phyloP scores from a whole-genome alignment of 2,329 filamentous ascomycete species.

The Tolypocladium album region DNA sequence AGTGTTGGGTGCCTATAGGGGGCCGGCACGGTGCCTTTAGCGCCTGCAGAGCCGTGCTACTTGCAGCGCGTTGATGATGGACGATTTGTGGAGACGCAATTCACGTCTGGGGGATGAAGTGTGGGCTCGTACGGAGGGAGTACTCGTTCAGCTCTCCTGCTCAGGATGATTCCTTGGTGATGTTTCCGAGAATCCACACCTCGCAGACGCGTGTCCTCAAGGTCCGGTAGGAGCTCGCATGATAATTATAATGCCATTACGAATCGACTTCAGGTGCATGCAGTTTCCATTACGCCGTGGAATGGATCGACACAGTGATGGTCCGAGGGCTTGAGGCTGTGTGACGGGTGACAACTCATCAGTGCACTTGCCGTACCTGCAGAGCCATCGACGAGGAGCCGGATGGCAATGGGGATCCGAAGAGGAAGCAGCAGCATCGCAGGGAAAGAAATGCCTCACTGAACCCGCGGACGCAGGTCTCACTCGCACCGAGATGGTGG shows the following conservation, averaged over 20 bases:
- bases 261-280: too few relatives aligned
- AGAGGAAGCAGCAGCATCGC: neutral
- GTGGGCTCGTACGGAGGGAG: too few relatives aligned
- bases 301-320: neutral
- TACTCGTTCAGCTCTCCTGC: neutral
- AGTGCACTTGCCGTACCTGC: neutral
- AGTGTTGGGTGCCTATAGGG: too few relatives aligned
- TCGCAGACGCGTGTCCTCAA: neutral
- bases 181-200: too few relatives aligned
- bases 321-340: neutral
- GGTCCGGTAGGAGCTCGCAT: too few relatives aligned
- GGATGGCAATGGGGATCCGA: neutral
- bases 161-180: neutral
- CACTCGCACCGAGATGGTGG: neutral
- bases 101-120: too few relatives aligned
- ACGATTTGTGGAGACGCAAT: neutral
- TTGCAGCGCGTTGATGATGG: neutral
- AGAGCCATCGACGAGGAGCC: neutral
- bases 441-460: neutral
- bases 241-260: too few relatives aligned
- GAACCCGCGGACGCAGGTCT: neutral
- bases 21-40: too few relatives aligned
- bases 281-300: neutral
- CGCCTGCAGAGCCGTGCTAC: too few relatives aligned
- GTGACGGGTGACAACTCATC: neutral